Base-by-base conservation (phyloP, 2,329 filamentous ascomycete species). In the Fusarium torulosum region DNA sequence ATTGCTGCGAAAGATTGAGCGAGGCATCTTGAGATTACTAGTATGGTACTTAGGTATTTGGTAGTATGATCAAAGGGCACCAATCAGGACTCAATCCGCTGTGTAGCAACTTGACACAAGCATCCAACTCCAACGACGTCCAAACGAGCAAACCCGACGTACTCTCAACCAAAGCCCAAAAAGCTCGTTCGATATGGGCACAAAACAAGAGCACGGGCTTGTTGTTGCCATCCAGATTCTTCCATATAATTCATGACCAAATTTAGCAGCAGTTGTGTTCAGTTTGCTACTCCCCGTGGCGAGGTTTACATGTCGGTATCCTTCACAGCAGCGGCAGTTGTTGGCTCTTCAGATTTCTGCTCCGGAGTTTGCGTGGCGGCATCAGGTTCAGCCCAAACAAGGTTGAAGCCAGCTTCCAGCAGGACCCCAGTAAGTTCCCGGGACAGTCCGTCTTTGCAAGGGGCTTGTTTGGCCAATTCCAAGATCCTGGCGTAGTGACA, bases 41-140 rank as follows among this genome's bases (percentile, higher is more conserved):
- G 17, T 27, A n/a, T 23, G 15, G 13, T 31, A 35, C 15, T 8
- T 37, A 13, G n/a, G 45, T 20, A 40, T 13, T 33, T 10, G 29
- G 14, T 33, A 10, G 29, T 33, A 15, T 46, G 25, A 51, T 50
- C 15, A 42, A 47, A 46, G 33, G 7, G 21, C n/a, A 38, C 41
- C 40, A 60, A 53, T 53, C 52, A 46, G 10, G 29, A 63, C 40
- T 63, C 52, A 58, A 58, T 31, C 17, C 19, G 29, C 27, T 11
- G 27, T 19, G 23, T 17, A 14, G 23, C 29, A 56, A 50, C 45
- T 23, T 41, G 55, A 13, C 25, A 41, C 20, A 60, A 20, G 6
- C 29, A 42, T 14, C 15, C 13, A 47, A 31, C 17, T 29, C 17
- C 17, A 44, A 42, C 19, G 20, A 37, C 19, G 23, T 44, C 14